Conservation (phyloP, 2,329 filamentous ascomycete species). For the Plenodomus tracheiphilus region DNA sequence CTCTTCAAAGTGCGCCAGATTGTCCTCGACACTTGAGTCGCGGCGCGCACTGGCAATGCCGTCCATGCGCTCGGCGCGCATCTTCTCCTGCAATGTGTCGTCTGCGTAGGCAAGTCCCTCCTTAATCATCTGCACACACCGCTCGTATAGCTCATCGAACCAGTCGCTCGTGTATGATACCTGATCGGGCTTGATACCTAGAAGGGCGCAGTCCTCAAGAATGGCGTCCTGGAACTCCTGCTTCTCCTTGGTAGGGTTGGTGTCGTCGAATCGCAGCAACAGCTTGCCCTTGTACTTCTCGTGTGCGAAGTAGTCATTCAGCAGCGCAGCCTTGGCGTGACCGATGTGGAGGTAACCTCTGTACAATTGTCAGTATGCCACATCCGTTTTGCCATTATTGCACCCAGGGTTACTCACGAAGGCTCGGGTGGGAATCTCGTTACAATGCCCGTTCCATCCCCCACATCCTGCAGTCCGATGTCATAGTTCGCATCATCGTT, state of each 20-base stretch:
- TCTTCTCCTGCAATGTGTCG: constrained; percentile 86
- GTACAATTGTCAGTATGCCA: constrained; percentile 15
- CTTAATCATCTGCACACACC: constrained; percentile 81
- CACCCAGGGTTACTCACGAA: constrained; percentile 60
- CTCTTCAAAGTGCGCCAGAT: constrained; percentile 81
- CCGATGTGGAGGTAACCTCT: constrained; percentile 89
- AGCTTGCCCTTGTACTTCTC: constrained; percentile 90
- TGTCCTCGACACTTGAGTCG: constrained; percentile 79
- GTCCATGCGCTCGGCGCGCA: constrained; percentile 82
- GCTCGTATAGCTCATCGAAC: constrained; percentile 89
- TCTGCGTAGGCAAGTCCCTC: constrained; percentile 91
- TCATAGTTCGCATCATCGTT: constrained; percentile 88
- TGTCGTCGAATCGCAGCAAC: constrained; percentile 93
- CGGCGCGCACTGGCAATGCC: constrained; percentile 81
- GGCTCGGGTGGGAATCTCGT: constrained; percentile 94
- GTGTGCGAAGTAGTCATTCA: constrained; percentile 97
- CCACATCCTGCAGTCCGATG: constrained; percentile 80
- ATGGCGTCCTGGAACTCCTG: constrained; percentile 95
- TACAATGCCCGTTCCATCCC: constrained; percentile 74
- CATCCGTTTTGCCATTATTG: neutral
- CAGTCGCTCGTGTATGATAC: constrained; percentile 93
- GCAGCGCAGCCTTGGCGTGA: constrained; percentile 88
- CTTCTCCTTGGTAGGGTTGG: constrained; percentile 96
- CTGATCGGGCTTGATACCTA: constrained; percentile 88
- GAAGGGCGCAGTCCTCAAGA: constrained; percentile 83